A percentile compares a stretch with the other conserved stretches of the same genome.
Conservation (phyloP, 139 green algal species). For the Penium margaritaceum region DNA sequence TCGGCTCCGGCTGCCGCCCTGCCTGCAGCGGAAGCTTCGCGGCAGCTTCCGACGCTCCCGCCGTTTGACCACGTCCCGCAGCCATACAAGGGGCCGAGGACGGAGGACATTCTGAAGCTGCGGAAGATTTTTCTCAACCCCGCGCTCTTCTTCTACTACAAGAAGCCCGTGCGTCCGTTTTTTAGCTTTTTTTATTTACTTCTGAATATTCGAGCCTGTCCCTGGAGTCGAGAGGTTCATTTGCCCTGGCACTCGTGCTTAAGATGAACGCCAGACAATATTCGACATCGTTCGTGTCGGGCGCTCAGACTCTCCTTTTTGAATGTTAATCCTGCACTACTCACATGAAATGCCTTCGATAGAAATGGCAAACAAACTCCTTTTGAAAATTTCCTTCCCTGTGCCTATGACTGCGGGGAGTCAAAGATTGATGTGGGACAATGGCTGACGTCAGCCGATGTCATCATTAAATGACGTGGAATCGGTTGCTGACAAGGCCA, state of each 20-base stretch:
- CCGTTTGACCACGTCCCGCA: constrained; percentile 59
- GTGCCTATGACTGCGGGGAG: too few relatives aligned
- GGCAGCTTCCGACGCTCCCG: too few relatives aligned
- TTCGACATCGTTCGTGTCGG: background rate
- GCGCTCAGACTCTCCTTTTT: background rate
- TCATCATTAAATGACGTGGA: too few relatives aligned
- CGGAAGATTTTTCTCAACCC: constrained; percentile 74
- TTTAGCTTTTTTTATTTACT: background rate
- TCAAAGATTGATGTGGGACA: too few relatives aligned
- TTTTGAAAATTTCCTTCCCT: too few relatives aligned
- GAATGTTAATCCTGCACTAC: background rate
- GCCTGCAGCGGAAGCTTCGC: too few relatives aligned
- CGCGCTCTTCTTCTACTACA: constrained; percentile 72
- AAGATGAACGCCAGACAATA: background rate
- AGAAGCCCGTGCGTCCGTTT: constrained; percentile 52
- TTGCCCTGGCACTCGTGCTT: background rate
- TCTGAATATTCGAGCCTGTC: too few relatives aligned
- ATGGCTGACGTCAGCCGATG: too few relatives aligned
- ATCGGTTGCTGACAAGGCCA: too few relatives aligned
- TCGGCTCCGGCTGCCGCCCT: too few relatives aligned
- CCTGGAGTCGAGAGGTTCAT: background rate
- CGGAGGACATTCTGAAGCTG: constrained; percentile 65
- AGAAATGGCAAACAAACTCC: too few relatives aligned
- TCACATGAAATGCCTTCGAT: too few relatives aligned
- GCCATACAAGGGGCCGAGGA: constrained; percentile 68